These are phyloP conservation scores for Blastocrithidia nonstop DNA, from an alignment of 208 protist genomes.

Conservation along the genomic window DNA sequence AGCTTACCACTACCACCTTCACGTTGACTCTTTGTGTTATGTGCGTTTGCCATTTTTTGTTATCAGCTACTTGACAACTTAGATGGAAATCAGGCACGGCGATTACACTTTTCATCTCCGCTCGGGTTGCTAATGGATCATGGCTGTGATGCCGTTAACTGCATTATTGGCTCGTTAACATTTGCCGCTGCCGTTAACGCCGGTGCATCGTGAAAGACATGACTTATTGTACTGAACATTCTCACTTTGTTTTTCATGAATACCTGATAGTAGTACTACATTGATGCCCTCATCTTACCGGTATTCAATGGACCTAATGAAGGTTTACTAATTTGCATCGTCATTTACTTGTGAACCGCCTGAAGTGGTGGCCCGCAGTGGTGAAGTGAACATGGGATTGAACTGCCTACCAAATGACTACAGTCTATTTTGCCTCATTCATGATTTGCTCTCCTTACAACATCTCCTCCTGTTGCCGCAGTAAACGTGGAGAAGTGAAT, in stretches of 20 bases:
- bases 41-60: constrained; percentile 31
- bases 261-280: constrained; percentile 86
- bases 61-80: constrained; percentile 88
- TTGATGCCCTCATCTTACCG: constrained; percentile 63
- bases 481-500: constrained; percentile 22
- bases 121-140: constrained; percentile 92
- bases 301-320: constrained; percentile 86
- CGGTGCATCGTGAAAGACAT: constrained; percentile 63
- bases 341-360: constrained; percentile 50
- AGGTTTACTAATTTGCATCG: constrained; percentile 50
- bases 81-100: constrained; percentile 88
- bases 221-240: constrained; percentile 26
- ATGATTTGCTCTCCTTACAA: too few species aligned
- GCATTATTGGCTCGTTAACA: constrained; percentile 37
- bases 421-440: constrained; percentile 31
- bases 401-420: constrained; percentile 19
- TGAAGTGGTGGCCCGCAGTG: constrained; percentile 42
- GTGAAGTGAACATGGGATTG: constrained; percentile 43
- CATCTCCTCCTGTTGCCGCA: constrained; percentile 27
- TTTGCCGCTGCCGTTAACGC: constrained; percentile 17
- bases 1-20: constrained; percentile 23
- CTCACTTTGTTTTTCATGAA: constrained; percentile 59
- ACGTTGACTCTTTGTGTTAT: constrained; percentile 47
- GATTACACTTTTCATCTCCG: constrained; percentile 79
- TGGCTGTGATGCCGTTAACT: constrained; percentile 83